A percentile compares a stretch with the other conserved stretches of the same genome.
phyloP scores from a whole-genome alignment of 2,329 filamentous ascomycete species.

The Zymoseptoria tritici region DNA sequence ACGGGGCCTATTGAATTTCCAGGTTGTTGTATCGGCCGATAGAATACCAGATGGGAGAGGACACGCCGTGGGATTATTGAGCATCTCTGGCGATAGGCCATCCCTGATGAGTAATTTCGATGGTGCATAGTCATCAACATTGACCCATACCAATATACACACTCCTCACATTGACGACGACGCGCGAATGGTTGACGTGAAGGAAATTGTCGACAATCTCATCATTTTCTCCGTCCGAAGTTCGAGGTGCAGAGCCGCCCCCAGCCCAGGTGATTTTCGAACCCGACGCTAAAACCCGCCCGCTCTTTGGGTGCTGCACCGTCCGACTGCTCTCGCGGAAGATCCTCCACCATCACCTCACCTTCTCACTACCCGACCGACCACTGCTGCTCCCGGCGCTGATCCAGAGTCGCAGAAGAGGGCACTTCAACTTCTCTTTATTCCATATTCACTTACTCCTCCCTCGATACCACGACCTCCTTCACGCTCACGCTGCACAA shows the following conservation, averaged over 20 bases:
- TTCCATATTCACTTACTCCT: background rate
- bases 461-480: background rate
- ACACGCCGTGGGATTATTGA: background rate
- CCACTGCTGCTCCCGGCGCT: background rate
- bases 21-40: no score
- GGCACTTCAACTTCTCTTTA: background rate
- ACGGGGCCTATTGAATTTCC: no score
- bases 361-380: no score
- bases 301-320: background rate
- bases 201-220: background rate
- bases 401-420: background rate
- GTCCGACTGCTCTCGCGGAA: background rate
- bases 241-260: background rate
- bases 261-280: background rate
- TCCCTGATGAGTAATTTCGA: background rate
- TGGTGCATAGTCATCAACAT: background rate
- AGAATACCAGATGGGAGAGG: background rate
- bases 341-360: background rate
- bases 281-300: background rate
- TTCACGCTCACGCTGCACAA: background rate
- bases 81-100: background rate
- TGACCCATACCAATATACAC: background rate
- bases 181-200: background rate
- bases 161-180: no score
- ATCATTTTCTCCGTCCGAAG: background rate